phyloP scores from a whole-genome alignment of 1,139 yeast genomes.

The Pneumocystis sp. region DNA sequence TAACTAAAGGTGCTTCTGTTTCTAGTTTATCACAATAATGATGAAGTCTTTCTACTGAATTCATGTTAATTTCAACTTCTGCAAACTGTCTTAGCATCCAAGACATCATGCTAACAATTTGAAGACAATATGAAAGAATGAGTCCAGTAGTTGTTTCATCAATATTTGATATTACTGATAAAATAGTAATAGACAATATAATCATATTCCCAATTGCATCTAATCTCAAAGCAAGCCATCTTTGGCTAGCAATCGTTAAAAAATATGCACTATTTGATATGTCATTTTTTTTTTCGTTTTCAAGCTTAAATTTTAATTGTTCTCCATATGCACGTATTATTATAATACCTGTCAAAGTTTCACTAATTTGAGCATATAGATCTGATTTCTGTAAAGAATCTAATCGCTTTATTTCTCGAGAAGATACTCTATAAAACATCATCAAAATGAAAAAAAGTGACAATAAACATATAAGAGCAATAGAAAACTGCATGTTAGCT shows the following conservation, averaged over 20 bases:
- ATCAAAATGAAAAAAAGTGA: neutral
- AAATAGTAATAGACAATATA: constrained; percentile 41
- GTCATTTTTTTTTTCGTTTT: constrained; percentile 47
- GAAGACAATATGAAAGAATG: constrained; percentile 54
- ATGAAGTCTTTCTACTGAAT: constrained; percentile 59
- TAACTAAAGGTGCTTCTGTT: constrained; percentile 39
- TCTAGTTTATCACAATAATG: constrained; percentile 50
- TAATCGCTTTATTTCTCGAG: constrained; percentile 86
- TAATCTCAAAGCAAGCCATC: constrained; percentile 61
- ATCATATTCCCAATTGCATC: constrained; percentile 55
- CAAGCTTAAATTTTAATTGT: constrained; percentile 47
- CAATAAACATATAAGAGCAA: neutral
- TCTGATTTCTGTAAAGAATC: constrained; percentile 92
- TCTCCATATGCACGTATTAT: constrained; percentile 84
- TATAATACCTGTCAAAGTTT: constrained; percentile 75
- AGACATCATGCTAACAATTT: constrained; percentile 45
- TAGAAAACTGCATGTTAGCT: neutral
- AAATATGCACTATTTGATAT: constrained; percentile 47
- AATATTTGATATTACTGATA: constrained; percentile 39
- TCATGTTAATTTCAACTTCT: constrained; percentile 59
- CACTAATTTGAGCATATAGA: constrained; percentile 92
- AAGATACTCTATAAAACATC: constrained; percentile 48
- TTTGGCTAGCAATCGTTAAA: constrained; percentile 41
- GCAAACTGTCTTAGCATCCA: constrained; percentile 54
- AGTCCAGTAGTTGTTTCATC: constrained; percentile 61